phyloP scores from a whole-genome alignment of 2,329 filamentous ascomycete species.

The Piedraia hortae region DNA sequence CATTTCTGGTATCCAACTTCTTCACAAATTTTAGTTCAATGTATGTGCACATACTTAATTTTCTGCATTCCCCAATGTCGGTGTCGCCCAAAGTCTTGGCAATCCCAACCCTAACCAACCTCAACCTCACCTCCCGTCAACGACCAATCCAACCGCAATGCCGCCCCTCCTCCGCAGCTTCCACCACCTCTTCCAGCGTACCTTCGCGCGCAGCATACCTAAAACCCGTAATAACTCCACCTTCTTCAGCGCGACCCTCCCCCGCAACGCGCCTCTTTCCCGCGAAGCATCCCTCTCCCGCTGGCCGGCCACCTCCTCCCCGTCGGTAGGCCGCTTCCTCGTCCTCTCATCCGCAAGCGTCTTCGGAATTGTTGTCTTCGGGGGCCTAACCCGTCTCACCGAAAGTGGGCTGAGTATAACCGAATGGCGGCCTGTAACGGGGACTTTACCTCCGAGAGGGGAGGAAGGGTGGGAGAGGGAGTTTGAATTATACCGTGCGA shows the following conservation, averaged over 20 bases:
- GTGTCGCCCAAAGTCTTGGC: no score
- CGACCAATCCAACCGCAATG: slow-evolving; percentile 3
- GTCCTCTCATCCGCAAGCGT: slow-evolving; percentile 75
- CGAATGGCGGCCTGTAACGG: slow-evolving; percentile 93
- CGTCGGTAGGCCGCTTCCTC: slow-evolving; percentile 71
- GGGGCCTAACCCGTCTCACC: slow-evolving; percentile 73
- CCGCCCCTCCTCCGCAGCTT: slow-evolving; percentile 12
- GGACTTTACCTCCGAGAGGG: slow-evolving; percentile 59
- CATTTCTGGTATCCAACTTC: no score
- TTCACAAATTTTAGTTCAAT: no score
- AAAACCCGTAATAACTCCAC: no score
- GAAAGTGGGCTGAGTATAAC: slow-evolving; percentile 96
- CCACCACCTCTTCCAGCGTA: no score
- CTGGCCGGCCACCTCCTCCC: slow-evolving; percentile 26
- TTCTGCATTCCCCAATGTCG: no score
- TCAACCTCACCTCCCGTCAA: slow-evolving; percentile 5
- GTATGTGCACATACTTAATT: no score
- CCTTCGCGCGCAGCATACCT: no score
- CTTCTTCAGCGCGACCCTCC: no score
- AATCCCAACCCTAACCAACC: background rate
- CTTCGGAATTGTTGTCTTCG: slow-evolving; percentile 90
- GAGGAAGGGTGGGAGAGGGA: slow-evolving; percentile 68
- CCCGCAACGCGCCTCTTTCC: slow-evolving; percentile 1
- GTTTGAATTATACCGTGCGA: slow-evolving; percentile 74
- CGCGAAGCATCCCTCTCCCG: slow-evolving; percentile 3